Base-by-base conservation (phyloP, 2,329 filamentous ascomycete species). In the Clonostachys solani region DNA sequence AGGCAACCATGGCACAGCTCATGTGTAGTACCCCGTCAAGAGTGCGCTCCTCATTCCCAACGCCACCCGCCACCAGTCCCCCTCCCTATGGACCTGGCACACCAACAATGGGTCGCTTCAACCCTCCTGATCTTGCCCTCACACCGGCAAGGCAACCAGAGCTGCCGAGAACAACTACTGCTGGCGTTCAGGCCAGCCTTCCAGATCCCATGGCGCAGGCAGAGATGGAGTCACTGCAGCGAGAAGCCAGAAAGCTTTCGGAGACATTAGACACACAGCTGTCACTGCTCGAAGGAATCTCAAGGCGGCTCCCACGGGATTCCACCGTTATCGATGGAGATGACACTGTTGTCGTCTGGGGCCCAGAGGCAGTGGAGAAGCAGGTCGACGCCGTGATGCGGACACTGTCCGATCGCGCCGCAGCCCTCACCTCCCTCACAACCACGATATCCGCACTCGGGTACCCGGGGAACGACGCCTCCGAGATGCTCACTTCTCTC, bases 21-120 rank as follows among this genome's bases (percentile, higher is more conserved):
- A 61, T 68, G 8, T 74, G 72, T 54, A 75, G 78, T 57, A 82
- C 78, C 4, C 78, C 78, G 0, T 69, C 71, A 3, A 56, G 64
- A 15, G 58, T 62, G 40, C 59, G 63, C 41, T 38, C 36, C 7
- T 79, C 76, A 0, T 80, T 81, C 51, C 73, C 73, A 5, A 79
- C 77, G 1, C 79, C 79, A 0, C 79, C 79, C 2, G 69, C 73
- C 3, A 82, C 79, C 0, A 82, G 78, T 40, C 74, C 75, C 1
- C 72, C 73, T 2, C 75, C 76, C 0, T 66, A 58, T 38, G 69
- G 64, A 2, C 55, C 52, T 5, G 38, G 53, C 47, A 5, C 48
- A 33, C 33, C 43, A 10, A 40, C 34, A 1, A 29, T 29, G 23
- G 23, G 23, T 29, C 36, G 36, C 36, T 38, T 38, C 36, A 18